Evolutionary conservation across 2,329 filamentous ascomycete species (phyloP).

Genomic region (Ophiobolus disseminans): DNA sequence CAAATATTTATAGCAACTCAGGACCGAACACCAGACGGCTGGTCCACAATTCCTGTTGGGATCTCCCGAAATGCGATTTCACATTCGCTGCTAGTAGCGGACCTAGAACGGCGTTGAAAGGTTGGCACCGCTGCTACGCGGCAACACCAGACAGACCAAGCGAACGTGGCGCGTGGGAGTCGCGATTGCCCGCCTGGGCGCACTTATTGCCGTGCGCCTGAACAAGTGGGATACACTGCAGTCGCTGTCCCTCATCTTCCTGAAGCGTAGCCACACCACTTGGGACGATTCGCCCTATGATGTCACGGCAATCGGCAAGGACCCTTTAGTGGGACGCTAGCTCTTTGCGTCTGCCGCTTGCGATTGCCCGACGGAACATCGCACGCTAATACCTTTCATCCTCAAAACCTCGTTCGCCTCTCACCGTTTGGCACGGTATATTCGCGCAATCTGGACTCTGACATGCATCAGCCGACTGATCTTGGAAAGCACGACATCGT

Average conservation of each 20-base stretch:
- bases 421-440: conserved; percentile 2
- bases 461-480: not conserved
- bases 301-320: conserved; percentile 15
- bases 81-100: conserved; percentile 26
- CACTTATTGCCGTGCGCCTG: not conserved
- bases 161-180: conserved; percentile 12
- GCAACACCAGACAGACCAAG: conserved; percentile 11
- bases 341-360: conserved; percentile 3
- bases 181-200: conserved; percentile 13
- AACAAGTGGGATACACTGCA: conserved; percentile 1
- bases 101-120: conserved; percentile 18
- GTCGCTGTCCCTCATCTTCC: not conserved
- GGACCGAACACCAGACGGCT: conserved; percentile 7
- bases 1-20: conserved; percentile 32
- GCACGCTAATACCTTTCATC: conserved; percentile 10
- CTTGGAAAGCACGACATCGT: conserved; percentile 24
- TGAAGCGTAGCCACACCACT: not conserved
- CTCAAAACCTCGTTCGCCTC: conserved; percentile 8
- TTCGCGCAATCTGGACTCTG: conserved; percentile 1
- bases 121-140: conserved; percentile 8
- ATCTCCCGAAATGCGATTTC: conserved; percentile 22
- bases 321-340: conserved; percentile 21
- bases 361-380: conserved; percentile 23
- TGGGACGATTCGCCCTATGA: conserved; percentile 9
- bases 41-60: conserved; percentile 39